Evolutionary conservation across 108 stramenopile species (phyloP), one percentile per base, ranked within the genome.

Genomic region (Cyclostephanos tholiformis): DNA sequence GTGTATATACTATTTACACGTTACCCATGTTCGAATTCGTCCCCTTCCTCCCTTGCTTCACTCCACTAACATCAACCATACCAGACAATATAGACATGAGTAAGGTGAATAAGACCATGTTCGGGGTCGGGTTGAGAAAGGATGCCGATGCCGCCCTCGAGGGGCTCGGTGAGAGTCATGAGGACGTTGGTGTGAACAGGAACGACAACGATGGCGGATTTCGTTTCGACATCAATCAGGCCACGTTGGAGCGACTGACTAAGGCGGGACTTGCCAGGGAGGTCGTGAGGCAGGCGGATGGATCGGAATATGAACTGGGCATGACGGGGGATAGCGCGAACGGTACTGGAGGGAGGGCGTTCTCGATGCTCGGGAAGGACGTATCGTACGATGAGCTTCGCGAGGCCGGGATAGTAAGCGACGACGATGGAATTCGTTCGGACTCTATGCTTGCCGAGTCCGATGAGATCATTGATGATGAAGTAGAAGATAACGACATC

Each of bases 31-130:
- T 14, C 13, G 12, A 0, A 46, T 46, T 12, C 44, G 44, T 14
- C 16, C 14, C 14, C 44, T 17, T 17, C 44, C 14, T 10, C 12
- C 41, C 20, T 25, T 13, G 6, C 27, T 29, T 14, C 23, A 0
- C 52, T 0, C 1, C 25, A 5, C 19, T 1, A 2, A 19, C 25
- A 14, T 53, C 1, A 1, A 3, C 29, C 17, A 6, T 27, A 5
- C 9, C 23, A 58, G 57, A 95, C 71, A 95, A 95, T 74, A 80
- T 95, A 36, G 87, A 95, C 67, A 92, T 92, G 91, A 86, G 75
- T 23, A 77, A 90, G 67, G 94, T 95, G 25, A 89, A 95, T 62
- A 91, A 92, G 63, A 86, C 71, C 56, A 92, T 95, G 91, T 95
- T 95, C 78, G 83, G 82, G 6, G 80, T 87, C 0, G 89, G 88